Evolutionary conservation across 768 basidiomycete species (phyloP).

Genomic region (Xerocomus spinulosus): DNA sequence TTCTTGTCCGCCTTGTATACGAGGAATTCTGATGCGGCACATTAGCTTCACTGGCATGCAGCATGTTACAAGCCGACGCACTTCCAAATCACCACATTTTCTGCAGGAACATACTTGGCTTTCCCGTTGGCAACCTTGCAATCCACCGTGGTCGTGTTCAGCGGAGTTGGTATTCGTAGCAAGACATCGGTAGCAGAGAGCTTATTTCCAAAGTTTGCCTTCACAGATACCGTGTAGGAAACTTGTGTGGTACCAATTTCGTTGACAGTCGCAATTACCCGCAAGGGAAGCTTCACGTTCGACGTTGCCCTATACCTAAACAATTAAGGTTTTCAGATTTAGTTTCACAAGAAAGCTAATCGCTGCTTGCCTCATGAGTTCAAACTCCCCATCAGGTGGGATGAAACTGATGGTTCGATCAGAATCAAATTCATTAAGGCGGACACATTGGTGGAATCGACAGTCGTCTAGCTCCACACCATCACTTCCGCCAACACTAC

Average conservation of each 20-base stretch:
- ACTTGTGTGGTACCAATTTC: conserved; percentile 92
- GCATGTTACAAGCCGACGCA: conserved; percentile 39
- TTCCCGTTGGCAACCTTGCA: conserved; percentile 91
- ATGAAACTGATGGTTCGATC: conserved; percentile 94
- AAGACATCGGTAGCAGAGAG: conserved; percentile 91
- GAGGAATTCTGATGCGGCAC: conserved; percentile 61
- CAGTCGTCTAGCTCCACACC: conserved; percentile 97
- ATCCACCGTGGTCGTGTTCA: conserved; percentile 90
- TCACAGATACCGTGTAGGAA: conserved; percentile 83
- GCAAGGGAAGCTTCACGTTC: conserved; percentile 92
- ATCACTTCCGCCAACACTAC: conserved; percentile 49
- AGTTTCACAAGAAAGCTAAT: neutral
- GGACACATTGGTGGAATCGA: conserved; percentile 97
- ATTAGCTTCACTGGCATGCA: conserved; percentile 5
- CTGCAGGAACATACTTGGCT: conserved; percentile 94
- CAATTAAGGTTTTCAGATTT: neutral
- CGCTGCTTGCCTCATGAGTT: conserved; percentile 80
- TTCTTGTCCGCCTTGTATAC: conserved; percentile 91
- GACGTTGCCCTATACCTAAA: conserved; percentile 90
- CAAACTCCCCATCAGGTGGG: conserved; percentile 98
- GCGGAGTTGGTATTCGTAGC: conserved; percentile 89
- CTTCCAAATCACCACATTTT: conserved; percentile 99
- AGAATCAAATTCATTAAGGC: conserved; percentile 91
- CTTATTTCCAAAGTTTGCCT: conserved; percentile 87
- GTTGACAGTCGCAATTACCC: conserved; percentile 84